Evolutionary conservation across 345 rosid species (phyloP).

Genomic region (Cardamine resedifolia): DNA sequence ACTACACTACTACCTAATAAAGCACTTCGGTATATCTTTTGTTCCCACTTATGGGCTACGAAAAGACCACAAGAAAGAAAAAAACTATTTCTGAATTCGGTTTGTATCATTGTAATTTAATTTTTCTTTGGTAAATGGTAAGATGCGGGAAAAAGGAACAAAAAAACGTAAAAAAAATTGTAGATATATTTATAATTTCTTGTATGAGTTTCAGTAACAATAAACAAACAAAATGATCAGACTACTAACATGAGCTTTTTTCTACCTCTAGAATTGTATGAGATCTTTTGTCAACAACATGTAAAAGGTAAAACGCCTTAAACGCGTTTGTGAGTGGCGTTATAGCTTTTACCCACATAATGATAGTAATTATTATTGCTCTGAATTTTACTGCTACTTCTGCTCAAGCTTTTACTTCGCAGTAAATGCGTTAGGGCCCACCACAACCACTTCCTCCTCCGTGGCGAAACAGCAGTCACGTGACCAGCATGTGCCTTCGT

Average conservation of each 20-base stretch:
- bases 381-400: constrained; percentile 27
- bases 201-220: constrained; percentile 12
- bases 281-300: not conserved
- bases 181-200: not conserved
- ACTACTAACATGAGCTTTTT: constrained; percentile 13
- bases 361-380: constrained; percentile 45
- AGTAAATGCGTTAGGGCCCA: constrained; percentile 38
- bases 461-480: constrained; percentile 36
- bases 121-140: not conserved
- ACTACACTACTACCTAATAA: not conserved
- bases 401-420: constrained; percentile 27
- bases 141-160: not conserved
- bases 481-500: constrained; percentile 42
- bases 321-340: constrained; percentile 29
- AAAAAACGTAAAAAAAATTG: not conserved
- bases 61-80: not conserved
- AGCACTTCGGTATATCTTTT: not conserved
- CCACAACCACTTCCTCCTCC: constrained; percentile 50
- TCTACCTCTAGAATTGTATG: not conserved
- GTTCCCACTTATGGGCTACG: not conserved
- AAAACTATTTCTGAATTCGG: not conserved
- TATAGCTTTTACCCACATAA: constrained; percentile 37
- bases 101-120: not conserved
- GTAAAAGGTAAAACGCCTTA: not conserved
- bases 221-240: constrained; percentile 3